Evolutionary conservation across 2,329 filamentous ascomycete genomes (phyloP).

Genomic region (Beauveria asiatica): DNA sequence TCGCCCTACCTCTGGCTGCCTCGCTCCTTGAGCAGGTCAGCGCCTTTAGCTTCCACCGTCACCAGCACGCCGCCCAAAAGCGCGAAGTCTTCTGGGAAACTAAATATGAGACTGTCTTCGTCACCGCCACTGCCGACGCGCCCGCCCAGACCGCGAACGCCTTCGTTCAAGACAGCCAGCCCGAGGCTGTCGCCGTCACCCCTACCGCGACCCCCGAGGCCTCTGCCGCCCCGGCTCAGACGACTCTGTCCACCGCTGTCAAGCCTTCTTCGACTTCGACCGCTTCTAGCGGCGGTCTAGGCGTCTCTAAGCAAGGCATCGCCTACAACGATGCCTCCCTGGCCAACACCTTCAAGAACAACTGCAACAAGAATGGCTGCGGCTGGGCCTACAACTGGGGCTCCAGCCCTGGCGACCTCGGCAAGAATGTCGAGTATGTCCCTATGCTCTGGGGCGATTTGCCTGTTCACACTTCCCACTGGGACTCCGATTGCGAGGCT

Average conservation of each 20-base stretch:
- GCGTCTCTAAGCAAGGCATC: slow-evolving; percentile 51
- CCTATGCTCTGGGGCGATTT: slow-evolving; percentile 57
- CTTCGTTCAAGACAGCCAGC: slow-evolving; percentile 12
- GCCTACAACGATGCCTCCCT: slow-evolving; percentile 55
- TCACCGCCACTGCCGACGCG: slow-evolving; percentile 29
- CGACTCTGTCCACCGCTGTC: slow-evolving; percentile 19
- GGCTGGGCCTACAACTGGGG: slow-evolving; percentile 66
- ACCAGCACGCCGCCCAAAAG: slow-evolving; percentile 27
- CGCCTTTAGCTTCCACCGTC: slow-evolving; percentile 35
- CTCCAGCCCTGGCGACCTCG: slow-evolving; percentile 32
- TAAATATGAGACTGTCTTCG: slow-evolving; percentile 28
- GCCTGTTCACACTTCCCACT: slow-evolving; percentile 36
- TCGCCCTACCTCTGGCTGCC: slow-evolving; percentile 32
- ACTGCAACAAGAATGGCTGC: slow-evolving; percentile 28
- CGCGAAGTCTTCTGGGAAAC: slow-evolving; percentile 26
- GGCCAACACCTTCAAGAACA: slow-evolving; percentile 39
- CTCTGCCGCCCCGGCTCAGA: slow-evolving; percentile 14
- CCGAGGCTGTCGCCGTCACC: slow-evolving; percentile 9
- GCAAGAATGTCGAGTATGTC: slow-evolving; percentile 46
- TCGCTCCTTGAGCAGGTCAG: slow-evolving; percentile 35
- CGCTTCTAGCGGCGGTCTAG: slow-evolving; percentile 1
- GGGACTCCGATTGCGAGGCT: slow-evolving; percentile 39
- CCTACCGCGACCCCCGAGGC: slow-evolving; percentile 8
- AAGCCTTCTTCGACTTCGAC: slow-evolving; percentile 12
- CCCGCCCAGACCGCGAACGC: slow-evolving; percentile 15